A percentile compares a stretch with the other conserved stretches of the same genome.
phyloP scores from a whole-genome alignment of 2,329 filamentous ascomycete genomes.

The Microdochium bolleyi region DNA sequence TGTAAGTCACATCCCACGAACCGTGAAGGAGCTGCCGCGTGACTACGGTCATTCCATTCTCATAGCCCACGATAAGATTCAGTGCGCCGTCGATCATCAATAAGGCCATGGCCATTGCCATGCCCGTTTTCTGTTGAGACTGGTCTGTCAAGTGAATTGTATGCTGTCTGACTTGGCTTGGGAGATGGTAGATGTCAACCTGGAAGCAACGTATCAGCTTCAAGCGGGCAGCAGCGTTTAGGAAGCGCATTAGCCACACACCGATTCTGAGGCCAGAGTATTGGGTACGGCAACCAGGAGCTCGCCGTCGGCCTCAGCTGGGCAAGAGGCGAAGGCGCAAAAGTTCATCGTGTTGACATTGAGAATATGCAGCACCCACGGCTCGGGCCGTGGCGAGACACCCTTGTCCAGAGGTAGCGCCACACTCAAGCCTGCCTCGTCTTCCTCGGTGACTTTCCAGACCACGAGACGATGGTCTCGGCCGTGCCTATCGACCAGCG shows the following conservation, averaged over 20 bases:
- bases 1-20: conserved; percentile 49
- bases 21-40: conserved; percentile 41
- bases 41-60: conserved; percentile 70
- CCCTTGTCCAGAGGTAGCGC: conserved; percentile 61
- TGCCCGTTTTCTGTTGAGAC: conserved; percentile 50
- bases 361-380: conserved; percentile 80
- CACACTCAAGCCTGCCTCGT: conserved; percentile 59
- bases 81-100: conserved; percentile 43
- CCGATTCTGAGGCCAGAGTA: conserved; percentile 62
- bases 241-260: conserved; percentile 23
- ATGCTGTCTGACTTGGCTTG: conserved; percentile 62
- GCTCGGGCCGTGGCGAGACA: conserved; percentile 45
- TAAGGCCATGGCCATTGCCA: conserved; percentile 79
- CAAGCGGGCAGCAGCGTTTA: background rate
- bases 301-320: conserved; percentile 21
- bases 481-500: conserved; percentile 58
- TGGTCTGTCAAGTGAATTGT: conserved; percentile 33
- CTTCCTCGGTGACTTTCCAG: conserved; percentile 61
- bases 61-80: conserved; percentile 69
- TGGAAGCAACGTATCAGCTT: conserved; percentile 15
- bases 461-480: conserved; percentile 80
- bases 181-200: conserved; percentile 80
- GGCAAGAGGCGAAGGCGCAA: conserved; percentile 68
- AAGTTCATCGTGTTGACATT: conserved; percentile 94
- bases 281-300: conserved; percentile 76